Conservation (phyloP, 23 red algal genomes). For the Chondrus crispus region DNA sequence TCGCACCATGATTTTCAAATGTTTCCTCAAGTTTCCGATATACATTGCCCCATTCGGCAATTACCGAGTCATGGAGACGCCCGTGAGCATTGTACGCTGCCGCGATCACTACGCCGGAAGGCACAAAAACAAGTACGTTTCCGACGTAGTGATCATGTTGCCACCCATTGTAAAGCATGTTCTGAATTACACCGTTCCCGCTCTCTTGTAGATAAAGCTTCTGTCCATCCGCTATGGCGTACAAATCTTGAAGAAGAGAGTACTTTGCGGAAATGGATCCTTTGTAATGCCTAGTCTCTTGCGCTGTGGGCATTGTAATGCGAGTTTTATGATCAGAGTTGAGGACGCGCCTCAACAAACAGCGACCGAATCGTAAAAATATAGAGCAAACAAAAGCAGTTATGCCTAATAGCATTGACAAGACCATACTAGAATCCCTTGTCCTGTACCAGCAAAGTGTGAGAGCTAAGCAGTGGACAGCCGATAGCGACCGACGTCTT, state of each 20-base stretch:
- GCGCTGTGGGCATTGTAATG: neutral
- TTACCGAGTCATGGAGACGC: neutral
- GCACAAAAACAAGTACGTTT: neutral
- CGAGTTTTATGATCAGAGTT: neutral
- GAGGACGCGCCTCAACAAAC: neutral
- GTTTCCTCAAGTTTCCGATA: neutral
- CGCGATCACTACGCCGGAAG: neutral
- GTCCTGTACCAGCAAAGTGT: neutral
- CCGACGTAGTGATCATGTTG: neutral
- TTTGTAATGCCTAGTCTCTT: neutral
- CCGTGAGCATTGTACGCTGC: neutral
- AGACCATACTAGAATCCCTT: neutral
- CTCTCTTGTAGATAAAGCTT: neutral
- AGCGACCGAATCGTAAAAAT: neutral
- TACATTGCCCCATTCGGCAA: neutral
- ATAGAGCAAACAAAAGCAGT: neutral
- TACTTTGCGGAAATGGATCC: neutral
- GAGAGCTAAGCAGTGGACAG: neutral
- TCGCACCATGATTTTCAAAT: neutral
- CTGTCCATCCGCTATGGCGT: neutral
- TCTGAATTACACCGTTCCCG: neutral
- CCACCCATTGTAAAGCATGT: conserved; percentile 4
- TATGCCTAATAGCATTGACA: neutral
- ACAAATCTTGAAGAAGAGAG: neutral
- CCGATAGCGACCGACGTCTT: neutral